Base-by-base conservation (phyloP, 1,284 basidiomycete species). In the Sanghuangporus sanghuang region DNA sequence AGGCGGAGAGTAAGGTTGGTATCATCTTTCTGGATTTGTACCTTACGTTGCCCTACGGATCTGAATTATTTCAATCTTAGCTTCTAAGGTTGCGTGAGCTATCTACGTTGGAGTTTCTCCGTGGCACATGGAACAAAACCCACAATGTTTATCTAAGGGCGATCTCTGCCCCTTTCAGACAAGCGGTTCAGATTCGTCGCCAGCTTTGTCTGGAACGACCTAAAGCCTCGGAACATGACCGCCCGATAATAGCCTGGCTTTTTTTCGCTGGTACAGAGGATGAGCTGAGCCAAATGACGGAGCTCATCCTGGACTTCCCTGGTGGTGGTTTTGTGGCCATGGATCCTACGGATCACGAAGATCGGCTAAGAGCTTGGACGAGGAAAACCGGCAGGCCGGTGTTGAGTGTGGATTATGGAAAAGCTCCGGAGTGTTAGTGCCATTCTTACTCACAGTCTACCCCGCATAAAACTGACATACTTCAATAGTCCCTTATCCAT, bases 311-410 rank as follows among this genome's bases (percentile, higher is more conserved):
- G 32, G 96, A 99, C 73, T 89, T 94, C 67, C 95, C 96, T 21
- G 96, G 96, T 6, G 96, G 96, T 8, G 96, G 96, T 0, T 98
- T 98, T 75, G 89, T 98, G 59, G 92, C 93, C 42, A 98, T 98
- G 95, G 86, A 83, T 12, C 96, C 96, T 1, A 89, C 92, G 69
- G 95, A 98, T 75, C 96, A 98, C 70, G 95, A 97, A 75, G 96
- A 98, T 72, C 83, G 96, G n/a, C 79, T 98, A 55, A 81, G 92
- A 57, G 81, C 84, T 68, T 96, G 96, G 93, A 90, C 95, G 4
- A 81, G 86, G 48, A 81, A 82, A 63, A 94, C 92, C 0, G 84
- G 89, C 6, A 87, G 87, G 70, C 92, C 93, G 9, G 85, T 98
- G 2, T 77, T 98, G 48, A 84, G 92, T 6, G 85, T 98, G 57